Percentiles rank a stretch among this genome's conserved stretches.
Conservation (phyloP, 2,329 filamentous ascomycete genomes). For the Diaporthe velutina region DNA sequence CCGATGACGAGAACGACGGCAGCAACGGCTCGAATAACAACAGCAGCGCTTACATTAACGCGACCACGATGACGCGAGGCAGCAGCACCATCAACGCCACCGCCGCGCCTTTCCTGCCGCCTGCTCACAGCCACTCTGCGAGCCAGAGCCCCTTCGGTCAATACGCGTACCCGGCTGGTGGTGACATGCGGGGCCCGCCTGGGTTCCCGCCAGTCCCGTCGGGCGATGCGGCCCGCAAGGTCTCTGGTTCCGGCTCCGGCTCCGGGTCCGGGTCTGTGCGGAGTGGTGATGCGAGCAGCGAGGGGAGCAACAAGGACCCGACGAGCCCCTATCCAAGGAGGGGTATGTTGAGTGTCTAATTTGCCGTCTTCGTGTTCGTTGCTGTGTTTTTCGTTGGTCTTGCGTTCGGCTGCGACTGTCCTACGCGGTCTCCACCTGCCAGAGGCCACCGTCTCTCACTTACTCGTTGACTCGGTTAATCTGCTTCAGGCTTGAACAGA, state of each 20-base stretch:
- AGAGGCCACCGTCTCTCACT: neutral
- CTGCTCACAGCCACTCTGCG: constrained; percentile 36
- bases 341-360: constrained; percentile 12
- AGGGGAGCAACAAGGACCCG: constrained; percentile 63
- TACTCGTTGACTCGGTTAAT: neutral
- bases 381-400: neutral
- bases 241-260: constrained; percentile 43
- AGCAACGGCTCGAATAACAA: constrained; percentile 40
- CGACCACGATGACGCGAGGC: constrained; percentile 24
- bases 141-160: constrained; percentile 37
- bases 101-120: constrained; percentile 42
- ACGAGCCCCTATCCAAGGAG: constrained; percentile 58
- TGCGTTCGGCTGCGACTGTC: constrained; percentile 10
- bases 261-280: constrained; percentile 46
- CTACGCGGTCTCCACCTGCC: neutral
- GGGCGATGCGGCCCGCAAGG: constrained; percentile 41
- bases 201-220: constrained; percentile 33
- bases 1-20: constrained; percentile 62
- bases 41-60: constrained; percentile 37
- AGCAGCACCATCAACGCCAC: constrained; percentile 43
- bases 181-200: constrained; percentile 36
- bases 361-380: neutral
- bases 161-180: constrained; percentile 35
- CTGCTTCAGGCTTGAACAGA: neutral
- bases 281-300: constrained; percentile 60